Conservation (phyloP, 1,284 basidiomycete species). For the Puccinia polysora region DNA sequence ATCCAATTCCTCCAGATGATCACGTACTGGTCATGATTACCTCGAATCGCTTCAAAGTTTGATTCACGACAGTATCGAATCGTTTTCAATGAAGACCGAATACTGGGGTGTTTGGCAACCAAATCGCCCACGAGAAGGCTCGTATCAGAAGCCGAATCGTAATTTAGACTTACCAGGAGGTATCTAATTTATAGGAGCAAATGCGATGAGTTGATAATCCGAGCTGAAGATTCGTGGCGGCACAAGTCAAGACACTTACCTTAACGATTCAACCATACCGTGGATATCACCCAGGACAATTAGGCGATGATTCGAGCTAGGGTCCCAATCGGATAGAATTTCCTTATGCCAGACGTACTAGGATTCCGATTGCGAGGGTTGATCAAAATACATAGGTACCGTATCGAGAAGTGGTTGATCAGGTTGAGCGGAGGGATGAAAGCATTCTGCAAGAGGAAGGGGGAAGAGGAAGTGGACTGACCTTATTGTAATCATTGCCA, state of each 20-base stretch:
- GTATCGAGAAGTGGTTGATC: too few species aligned
- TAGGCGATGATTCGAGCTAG: slow-evolving; percentile 17
- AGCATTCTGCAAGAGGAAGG: too few species aligned
- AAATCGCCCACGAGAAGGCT: slow-evolving; percentile 26
- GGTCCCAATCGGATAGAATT: slow-evolving; percentile 26
- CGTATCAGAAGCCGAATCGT: slow-evolving; percentile 12
- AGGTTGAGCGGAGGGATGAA: too few species aligned
- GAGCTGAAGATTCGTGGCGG: not conserved
- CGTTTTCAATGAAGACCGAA: slow-evolving; percentile 29
- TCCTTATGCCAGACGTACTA: slow-evolving; percentile 35
- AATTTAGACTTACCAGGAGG: slow-evolving; percentile 19
- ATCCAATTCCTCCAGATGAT: slow-evolving; percentile 44
- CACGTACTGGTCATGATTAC: slow-evolving; percentile 43
- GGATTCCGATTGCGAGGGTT: too few species aligned
- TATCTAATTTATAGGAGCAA: not conserved
- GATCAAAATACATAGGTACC: too few species aligned
- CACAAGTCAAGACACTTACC: not conserved
- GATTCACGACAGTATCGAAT: slow-evolving; percentile 26
- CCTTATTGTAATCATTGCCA: too few species aligned
- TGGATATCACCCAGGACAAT: slow-evolving; percentile 33
- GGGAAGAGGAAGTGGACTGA: too few species aligned
- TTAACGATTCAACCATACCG: slow-evolving; percentile 31
- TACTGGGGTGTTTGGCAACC: slow-evolving; percentile 38
- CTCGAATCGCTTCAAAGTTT: slow-evolving; percentile 17
- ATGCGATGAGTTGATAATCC: not conserved